Base-by-base conservation (phyloP, 371 early-diverging fungal species). In the Phascolomyces articulosus region DNA sequence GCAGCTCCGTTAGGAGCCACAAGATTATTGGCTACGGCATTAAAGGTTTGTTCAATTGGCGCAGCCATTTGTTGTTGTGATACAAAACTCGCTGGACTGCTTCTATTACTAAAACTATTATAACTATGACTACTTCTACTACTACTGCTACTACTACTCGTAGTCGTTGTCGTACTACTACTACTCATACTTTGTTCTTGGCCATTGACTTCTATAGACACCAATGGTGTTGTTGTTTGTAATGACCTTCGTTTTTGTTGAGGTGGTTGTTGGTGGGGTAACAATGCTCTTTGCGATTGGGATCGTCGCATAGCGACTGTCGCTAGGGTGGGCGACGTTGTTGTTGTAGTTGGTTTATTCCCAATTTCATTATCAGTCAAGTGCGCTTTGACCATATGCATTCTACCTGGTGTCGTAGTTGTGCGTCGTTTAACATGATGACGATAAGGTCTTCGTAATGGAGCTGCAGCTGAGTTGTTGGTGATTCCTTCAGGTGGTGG, bases 21-120 rank as follows among this genome's bases (percentile, higher is more conserved):
- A 13, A 74, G 44, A 28, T 66, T 78, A 48, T 72, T 48, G n/a
- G 78, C 78, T 16, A 67, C 58, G 0, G 78, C 75, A 34, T 61
- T 40, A 34, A 55, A 34, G 9, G 51, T 44, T 56, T 56, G 58
- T 15, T 56, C 57, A 23, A 48, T 48, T 40, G 47, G 57, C 29
- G 59, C 49, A 54, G 58, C 57, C 49, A 57, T 44, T 47, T 27
- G 29, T 26, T 44, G 48, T 26, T 55, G 64, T 53, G 58, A 57
- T 49, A 57, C 64, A 24, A 48, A 48, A 40, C 40, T 40, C 16
- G 55, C 26, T 40, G 63, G 34, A 53, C 28, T 54, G 55, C 40
- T 55, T n/a, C 41, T 62, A n/a, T n/a, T n/a, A 10, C 28, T 40
- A 18, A 20, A 24, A 51, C 41, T 62, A 34, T 34, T 34, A 20